Evolutionary conservation across 805 yeast genomes (phyloP).

Genomic region (Kuraishia floccosa): DNA sequence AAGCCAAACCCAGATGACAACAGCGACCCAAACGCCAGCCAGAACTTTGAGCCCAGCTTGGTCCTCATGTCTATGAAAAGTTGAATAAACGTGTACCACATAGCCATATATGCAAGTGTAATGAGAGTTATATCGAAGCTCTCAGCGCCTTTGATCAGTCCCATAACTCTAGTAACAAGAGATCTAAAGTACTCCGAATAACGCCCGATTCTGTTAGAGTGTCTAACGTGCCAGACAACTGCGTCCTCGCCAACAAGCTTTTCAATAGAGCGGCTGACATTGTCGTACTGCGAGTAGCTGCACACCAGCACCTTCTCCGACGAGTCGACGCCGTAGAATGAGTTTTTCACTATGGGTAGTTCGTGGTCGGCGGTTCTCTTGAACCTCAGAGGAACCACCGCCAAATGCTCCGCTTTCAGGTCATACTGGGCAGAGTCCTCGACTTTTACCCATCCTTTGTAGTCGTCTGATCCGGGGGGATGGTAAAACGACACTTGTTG

Average conservation of each 20-base stretch:
- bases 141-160: constrained; percentile 60
- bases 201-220: constrained; percentile 41
- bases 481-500: constrained; percentile 29
- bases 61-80: constrained; percentile 67
- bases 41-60: constrained; percentile 69
- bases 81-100: constrained; percentile 73
- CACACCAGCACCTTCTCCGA: constrained; percentile 30
- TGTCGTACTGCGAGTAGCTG: constrained; percentile 16
- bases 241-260: constrained; percentile 23
- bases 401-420: constrained; percentile 32
- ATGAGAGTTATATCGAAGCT: constrained; percentile 76
- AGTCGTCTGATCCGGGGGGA: constrained; percentile 19
- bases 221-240: constrained; percentile 51
- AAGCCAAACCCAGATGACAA: constrained; percentile 77
- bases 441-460: constrained; percentile 35
- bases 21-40: constrained; percentile 76
- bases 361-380: constrained; percentile 27
- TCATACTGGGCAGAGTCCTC: constrained; percentile 27
- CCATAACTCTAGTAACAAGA: constrained; percentile 25
- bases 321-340: constrained; percentile 26
- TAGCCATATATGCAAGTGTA: constrained; percentile 71
- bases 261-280: constrained; percentile 11
- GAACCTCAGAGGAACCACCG: constrained; percentile 48
- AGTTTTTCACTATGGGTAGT: constrained; percentile 27
- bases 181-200: constrained; percentile 39